phyloP scores from a whole-genome alignment of 306 rosid genomes.

The Cicer arietinum region DNA sequence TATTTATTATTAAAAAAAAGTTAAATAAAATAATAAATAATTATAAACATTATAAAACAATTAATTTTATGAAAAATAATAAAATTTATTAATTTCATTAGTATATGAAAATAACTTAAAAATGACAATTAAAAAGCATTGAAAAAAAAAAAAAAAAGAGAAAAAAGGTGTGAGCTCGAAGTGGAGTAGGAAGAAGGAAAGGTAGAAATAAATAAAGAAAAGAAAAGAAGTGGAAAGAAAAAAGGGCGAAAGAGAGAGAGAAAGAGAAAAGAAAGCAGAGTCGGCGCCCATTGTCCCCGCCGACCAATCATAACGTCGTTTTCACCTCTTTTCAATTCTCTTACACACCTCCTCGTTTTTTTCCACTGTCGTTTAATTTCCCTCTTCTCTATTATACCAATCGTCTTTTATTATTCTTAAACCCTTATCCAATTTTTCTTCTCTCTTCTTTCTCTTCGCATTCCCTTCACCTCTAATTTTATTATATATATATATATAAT shows the following conservation, averaged over 20 bases:
- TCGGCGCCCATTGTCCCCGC: slow-evolving; percentile 80
- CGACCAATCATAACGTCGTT: slow-evolving; percentile 75
- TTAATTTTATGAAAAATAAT: no score
- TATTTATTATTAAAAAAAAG: no score
- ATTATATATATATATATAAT: background rate
- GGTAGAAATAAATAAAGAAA: background rate
- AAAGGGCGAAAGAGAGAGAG: background rate
- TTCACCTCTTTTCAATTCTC: slow-evolving; percentile 35
- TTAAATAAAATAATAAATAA: no score
- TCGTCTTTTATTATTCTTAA: background rate
- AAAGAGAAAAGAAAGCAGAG: slow-evolving; percentile 54
- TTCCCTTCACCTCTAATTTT: background rate
- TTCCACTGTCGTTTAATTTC: slow-evolving; percentile 21
- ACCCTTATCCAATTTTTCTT: slow-evolving; percentile 4
- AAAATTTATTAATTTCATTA: no score
- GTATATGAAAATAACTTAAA: no score
- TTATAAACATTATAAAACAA: no score
- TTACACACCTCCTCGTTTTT: background rate
- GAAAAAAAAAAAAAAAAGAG: background rate
- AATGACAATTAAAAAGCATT: no score
- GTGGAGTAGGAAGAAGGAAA: slow-evolving; percentile 30
- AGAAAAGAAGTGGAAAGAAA: background rate
- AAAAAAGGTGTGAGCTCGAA: background rate
- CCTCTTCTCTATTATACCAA: background rate
- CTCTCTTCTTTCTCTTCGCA: background rate